Percentiles rank a stretch among this genome's conserved stretches.
Evolutionary conservation across 1,284 basidiomycete species (phyloP).

Genomic region (Marasmius fiardii): DNA sequence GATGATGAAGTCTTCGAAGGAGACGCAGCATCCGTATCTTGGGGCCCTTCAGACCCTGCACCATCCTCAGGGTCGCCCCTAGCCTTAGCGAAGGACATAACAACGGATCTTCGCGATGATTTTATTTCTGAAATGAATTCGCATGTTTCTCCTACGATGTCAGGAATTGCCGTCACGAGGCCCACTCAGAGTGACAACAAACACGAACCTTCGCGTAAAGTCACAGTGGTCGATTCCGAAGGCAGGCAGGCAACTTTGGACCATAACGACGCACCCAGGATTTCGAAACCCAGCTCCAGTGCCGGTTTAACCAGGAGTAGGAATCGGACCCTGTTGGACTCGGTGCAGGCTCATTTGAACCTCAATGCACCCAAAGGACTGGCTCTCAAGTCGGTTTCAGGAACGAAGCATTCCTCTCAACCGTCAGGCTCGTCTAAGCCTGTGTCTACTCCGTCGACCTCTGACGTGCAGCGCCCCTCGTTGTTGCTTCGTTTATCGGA

Average conservation of each 20-base stretch:
- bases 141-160: not conserved
- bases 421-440: no score
- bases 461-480: not conserved
- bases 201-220: no score
- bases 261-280: not conserved
- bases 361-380: not conserved
- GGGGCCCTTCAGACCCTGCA: no score
- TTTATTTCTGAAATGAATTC: no score
- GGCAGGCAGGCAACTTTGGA: no score
- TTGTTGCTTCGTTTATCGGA: not conserved
- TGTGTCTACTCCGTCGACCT: not conserved
- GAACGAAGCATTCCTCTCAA: not conserved
- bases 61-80: no score
- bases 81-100: no score
- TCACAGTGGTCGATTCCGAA: no score
- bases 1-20: not conserved
- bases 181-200: not conserved
- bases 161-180: not conserved
- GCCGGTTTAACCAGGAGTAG: not conserved
- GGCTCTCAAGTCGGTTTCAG: not conserved
- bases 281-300: not conserved
- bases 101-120: no score
- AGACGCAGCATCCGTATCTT: not conserved
- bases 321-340: conserved; percentile 9
- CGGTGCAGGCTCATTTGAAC: conserved; percentile 10